A percentile compares a stretch with the other conserved stretches of the same genome.
These are phyloP conservation scores for Alternaria sp. DNA, from an alignment of 2,329 filamentous ascomycete genomes.

Conservation along the genomic window DNA sequence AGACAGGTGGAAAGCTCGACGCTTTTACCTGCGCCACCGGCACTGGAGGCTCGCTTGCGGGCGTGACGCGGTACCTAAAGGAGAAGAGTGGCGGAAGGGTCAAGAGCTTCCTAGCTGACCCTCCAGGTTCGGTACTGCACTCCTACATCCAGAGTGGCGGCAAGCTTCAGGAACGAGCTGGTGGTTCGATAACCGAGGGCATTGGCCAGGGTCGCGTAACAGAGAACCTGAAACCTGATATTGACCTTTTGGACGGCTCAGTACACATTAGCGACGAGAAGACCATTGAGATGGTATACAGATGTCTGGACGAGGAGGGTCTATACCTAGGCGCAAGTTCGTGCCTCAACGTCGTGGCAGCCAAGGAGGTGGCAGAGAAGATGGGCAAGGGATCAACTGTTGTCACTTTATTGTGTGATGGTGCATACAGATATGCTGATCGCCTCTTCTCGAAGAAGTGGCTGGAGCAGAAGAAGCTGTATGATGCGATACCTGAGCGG, in stretches of 20 bases:
- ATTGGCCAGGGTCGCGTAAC: conserved; percentile 97
- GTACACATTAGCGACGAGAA: conserved; percentile 88
- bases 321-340: conserved; percentile 94
- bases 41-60: conserved; percentile 89
- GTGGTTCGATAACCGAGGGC: conserved; percentile 93
- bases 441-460: conserved; percentile 90
- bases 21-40: conserved; percentile 96
- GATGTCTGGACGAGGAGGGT: conserved; percentile 93
- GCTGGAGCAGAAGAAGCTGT: conserved; percentile 83
- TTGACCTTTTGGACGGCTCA: conserved; percentile 83
- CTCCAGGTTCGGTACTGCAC: conserved; percentile 90
- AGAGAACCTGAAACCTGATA: conserved; percentile 88
- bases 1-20: conserved; percentile 84
- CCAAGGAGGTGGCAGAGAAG: conserved; percentile 90
- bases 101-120: conserved; percentile 89
- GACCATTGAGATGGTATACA: conserved; percentile 97
- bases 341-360: conserved; percentile 91
- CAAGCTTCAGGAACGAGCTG: conserved; percentile 78
- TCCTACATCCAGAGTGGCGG: conserved; percentile 88
- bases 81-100: conserved; percentile 77
- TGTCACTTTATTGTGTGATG: conserved; percentile 92
- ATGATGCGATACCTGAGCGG: conserved; percentile 80
- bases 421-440: conserved; percentile 96
- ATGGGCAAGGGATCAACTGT: conserved; percentile 88
- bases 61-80: conserved; percentile 87